Conservation (phyloP, 352 stramenopile genomes). For the Phytopythium kandeliae region DNA sequence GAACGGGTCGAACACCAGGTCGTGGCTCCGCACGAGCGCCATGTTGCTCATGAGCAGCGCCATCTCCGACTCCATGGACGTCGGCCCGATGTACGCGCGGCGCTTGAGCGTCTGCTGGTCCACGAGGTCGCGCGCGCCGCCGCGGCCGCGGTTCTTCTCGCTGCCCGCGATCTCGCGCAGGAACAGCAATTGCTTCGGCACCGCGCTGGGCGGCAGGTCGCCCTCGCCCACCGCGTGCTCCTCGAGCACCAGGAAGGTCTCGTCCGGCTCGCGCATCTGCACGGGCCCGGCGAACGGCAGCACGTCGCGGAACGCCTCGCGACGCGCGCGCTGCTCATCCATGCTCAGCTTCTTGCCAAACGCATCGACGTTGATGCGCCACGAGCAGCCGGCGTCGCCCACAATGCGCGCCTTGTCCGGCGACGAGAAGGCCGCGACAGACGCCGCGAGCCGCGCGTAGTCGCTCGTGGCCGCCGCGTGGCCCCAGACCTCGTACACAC, state of each 20-base stretch:
- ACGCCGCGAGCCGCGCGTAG: conserved; percentile 47
- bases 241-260: conserved; percentile 76
- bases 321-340: conserved; percentile 45
- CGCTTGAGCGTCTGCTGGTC: conserved; percentile 93
- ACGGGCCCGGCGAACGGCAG: conserved; percentile 69
- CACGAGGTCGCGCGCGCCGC: conserved; percentile 67
- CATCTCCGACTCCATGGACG: conserved; percentile 97
- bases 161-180: conserved; percentile 62
- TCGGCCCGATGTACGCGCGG: conserved; percentile 95
- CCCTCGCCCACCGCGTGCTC: conserved; percentile 56
- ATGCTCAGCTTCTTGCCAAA: conserved; percentile 82
- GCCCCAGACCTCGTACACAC: conserved; percentile 78
- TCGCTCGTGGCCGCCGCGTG: conserved; percentile 16
- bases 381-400: conserved; percentile 36
- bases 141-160: conserved; percentile 65
- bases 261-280: conserved; percentile 53
- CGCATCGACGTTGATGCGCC: conserved; percentile 71
- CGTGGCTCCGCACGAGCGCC: conserved; percentile 55
- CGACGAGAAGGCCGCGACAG: conserved; percentile 27
- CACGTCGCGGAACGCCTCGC: conserved; percentile 41
- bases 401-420: conserved; percentile 43
- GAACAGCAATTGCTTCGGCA: conserved; percentile 67
- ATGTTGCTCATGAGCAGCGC: conserved; percentile 94
- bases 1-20: conserved; percentile 95
- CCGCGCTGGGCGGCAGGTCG: conserved; percentile 20